A percentile compares a stretch with the other conserved stretches of the same genome.
These are phyloP conservation scores for Fusarium miscanthi DNA, from an alignment of 2,329 filamentous ascomycete genomes.

Conservation along the genomic window DNA sequence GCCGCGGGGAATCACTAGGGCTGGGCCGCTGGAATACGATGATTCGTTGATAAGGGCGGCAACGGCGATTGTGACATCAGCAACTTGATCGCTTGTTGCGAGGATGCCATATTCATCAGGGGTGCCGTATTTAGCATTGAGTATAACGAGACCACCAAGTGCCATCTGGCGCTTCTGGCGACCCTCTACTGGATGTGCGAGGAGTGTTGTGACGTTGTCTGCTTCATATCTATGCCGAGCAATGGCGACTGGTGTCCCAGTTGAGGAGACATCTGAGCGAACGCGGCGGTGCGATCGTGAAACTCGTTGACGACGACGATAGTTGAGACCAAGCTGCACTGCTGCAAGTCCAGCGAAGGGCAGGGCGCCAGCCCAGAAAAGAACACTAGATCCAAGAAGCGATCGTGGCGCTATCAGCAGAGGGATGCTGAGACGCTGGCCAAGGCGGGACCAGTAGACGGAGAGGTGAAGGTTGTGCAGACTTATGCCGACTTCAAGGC, in stretches of 20 bases:
- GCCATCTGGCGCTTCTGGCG: conserved; percentile 51
- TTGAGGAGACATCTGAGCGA: conserved; percentile 11
- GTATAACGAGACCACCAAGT: conserved; percentile 58
- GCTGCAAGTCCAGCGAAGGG: conserved; percentile 56
- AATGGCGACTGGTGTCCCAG: conserved; percentile 43
- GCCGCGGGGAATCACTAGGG: conserved; percentile 54
- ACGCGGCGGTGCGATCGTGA: conserved; percentile 10
- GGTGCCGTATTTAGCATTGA: conserved; percentile 61
- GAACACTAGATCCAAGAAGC: conserved; percentile 43
- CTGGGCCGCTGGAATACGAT: conserved; percentile 35
- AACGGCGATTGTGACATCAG: conserved; percentile 61
- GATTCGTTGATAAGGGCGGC: conserved; percentile 57
- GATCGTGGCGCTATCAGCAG: conserved; percentile 52
- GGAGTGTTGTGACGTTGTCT: conserved; percentile 57
- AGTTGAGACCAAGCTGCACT: conserved; percentile 47
- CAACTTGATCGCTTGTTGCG: conserved; percentile 55
- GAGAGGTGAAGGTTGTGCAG: conserved; percentile 57
- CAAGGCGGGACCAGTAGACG: conserved; percentile 59
- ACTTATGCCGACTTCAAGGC: conserved; percentile 58
- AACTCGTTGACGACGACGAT: conserved; percentile 21
- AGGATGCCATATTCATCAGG: conserved; percentile 46
- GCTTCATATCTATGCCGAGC: conserved; percentile 56
- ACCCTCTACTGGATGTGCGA: conserved; percentile 54
- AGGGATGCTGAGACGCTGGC: conserved; percentile 58
- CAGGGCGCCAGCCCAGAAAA: conserved; percentile 54